Conservation (phyloP, 1,284 basidiomycete genomes). For the Inonotus obliquus region DNA sequence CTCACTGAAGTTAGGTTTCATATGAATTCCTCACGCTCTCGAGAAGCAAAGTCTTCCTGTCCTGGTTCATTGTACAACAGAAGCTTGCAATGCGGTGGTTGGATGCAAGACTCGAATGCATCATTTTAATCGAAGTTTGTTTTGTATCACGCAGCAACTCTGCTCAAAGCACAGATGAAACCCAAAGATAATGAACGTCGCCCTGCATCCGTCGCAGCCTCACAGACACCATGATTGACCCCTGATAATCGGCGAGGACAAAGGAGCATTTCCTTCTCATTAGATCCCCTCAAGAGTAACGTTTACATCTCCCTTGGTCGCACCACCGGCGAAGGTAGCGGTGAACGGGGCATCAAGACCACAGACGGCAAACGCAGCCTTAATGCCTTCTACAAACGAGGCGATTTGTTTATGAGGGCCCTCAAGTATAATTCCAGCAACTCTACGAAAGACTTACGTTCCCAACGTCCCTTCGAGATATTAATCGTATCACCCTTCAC, state of each 20-base stretch:
- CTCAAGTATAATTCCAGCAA: neutral
- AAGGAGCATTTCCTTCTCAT: neutral
- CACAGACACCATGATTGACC: neutral
- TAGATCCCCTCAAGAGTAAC: slow-evolving; percentile 21
- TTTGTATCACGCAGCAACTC: neutral
- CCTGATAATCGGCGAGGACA: neutral
- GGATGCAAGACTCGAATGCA: no score
- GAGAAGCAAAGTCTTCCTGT: neutral
- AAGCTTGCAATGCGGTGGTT: neutral
- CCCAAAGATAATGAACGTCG: neutral
- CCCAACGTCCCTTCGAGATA: slow-evolving; percentile 34
- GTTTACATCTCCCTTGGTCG: slow-evolving; percentile 27
- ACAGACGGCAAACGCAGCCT: slow-evolving; percentile 28
- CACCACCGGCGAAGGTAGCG: slow-evolving; percentile 29
- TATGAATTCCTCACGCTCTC: neutral
- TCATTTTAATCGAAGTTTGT: neutral
- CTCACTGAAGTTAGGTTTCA: no score
- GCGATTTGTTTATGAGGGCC: neutral
- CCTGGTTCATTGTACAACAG: neutral
- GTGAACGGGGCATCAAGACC: slow-evolving; percentile 30
- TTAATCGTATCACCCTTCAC: slow-evolving; percentile 28
- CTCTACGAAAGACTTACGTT: slow-evolving; percentile 20
- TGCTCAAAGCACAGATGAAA: neutral
- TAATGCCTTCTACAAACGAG: slow-evolving; percentile 25
- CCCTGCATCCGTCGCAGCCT: neutral